Percentiles rank a stretch among this genome's conserved stretches.
These are phyloP conservation scores for Kentomonas sorsogonicus DNA, from an alignment of 208 protist genomes.

Conservation along the genomic window DNA sequence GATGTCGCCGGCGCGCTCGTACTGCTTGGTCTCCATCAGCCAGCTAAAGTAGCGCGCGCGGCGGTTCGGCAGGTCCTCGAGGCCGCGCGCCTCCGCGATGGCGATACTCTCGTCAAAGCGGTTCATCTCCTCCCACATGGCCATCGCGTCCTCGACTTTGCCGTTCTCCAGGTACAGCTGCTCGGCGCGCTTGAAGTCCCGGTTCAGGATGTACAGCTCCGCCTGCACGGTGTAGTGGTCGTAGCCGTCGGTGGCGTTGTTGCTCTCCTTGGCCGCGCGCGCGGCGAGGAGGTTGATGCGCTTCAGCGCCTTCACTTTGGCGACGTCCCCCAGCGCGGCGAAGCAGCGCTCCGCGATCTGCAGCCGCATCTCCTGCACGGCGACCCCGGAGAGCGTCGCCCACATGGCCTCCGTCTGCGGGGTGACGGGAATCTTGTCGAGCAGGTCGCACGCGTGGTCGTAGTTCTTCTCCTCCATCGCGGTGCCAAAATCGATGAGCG, in stretches of 20 bases:
- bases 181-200: slow-evolving; percentile 92
- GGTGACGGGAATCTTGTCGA: slow-evolving; percentile 83
- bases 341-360: slow-evolving; percentile 94
- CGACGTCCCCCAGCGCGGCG: slow-evolving; percentile 92
- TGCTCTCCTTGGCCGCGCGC: slow-evolving; percentile 46
- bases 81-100: slow-evolving; percentile 77
- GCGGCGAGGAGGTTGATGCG: slow-evolving; percentile 83
- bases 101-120: slow-evolving; percentile 90
- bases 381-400: slow-evolving; percentile 76
- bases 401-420: slow-evolving; percentile 96
- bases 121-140: slow-evolving; percentile 95
- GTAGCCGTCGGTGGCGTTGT: slow-evolving; percentile 69
- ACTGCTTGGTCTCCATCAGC: slow-evolving; percentile 94
- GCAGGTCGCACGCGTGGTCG: slow-evolving; percentile 85
- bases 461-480: slow-evolving; percentile 93
- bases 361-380: slow-evolving; percentile 86
- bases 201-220: slow-evolving; percentile 84
- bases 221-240: slow-evolving; percentile 89
- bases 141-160: slow-evolving; percentile 90
- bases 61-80: slow-evolving; percentile 83
- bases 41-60: slow-evolving; percentile 91
- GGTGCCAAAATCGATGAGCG: slow-evolving; percentile 95
- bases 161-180: slow-evolving; percentile 93
- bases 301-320: slow-evolving; percentile 89
- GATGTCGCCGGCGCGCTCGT: slow-evolving; percentile 93